Evolutionary conservation across 768 basidiomycete genomes (phyloP), one percentile per base, ranked within the genome.

Genomic region (Tubosaeta sp.): DNA sequence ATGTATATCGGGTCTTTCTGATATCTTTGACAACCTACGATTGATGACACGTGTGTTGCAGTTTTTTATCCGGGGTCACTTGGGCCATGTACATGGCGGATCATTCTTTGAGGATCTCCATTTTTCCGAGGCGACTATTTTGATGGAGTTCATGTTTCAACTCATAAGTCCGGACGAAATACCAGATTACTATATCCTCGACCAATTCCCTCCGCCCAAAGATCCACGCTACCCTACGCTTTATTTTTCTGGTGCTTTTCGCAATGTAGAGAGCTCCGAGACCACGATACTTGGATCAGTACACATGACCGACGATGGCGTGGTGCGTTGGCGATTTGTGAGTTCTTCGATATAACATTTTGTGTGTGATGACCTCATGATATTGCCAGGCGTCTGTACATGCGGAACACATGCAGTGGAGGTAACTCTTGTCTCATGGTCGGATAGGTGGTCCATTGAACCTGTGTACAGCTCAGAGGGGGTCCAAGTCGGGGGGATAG

Each of bases 121-220:
- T 5, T 85, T 87, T 60, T 74, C 77, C 35, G 87, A 89, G 62
- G 84, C 83, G 4, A 81, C 81, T 7, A 79, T 84, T 14, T 73
- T 86, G 37, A 76, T 88, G 42, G 78, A 82, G 52, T 66, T 86
- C 51, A 74, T 77, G 45, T 69, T 88, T 16, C 69, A 68, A 29
- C 60, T 88, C 46, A 73, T 79, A 34, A 68, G 72, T 37, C 52
- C 51, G 19, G 51, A 56, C 6, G 59, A 57, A 34, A 33, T 65
- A n/a, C 63, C 64, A 22, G 37, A 38, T 25, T 55, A 52, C 31
- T 65, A 60, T 34, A 38, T 58, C 12, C 52, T 55, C 22, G 54
- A 67, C 29, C 56, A 57, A 43, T 59, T 64, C 16, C 62, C 63
- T 22, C 57, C 64, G 52, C 43, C 53, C 46, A 33, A 57, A 31